These are phyloP conservation scores for Scenedesmus sp. DNA, from an alignment of 163 green algal species.

Conservation along the genomic window DNA sequence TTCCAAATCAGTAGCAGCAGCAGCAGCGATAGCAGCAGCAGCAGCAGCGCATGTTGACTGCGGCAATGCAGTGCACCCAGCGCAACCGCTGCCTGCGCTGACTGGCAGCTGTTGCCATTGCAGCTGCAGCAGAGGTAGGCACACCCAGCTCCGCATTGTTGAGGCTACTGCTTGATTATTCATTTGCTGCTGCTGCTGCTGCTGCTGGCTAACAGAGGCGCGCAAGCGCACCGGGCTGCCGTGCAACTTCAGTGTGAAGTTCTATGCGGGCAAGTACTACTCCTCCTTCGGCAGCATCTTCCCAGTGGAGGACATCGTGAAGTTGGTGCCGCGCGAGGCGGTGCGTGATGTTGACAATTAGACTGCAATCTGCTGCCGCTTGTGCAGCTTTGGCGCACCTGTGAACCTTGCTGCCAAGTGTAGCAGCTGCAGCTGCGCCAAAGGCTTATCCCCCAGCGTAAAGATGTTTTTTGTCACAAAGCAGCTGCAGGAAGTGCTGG, in stretches of 20 bases:
- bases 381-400: no score
- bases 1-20: not conserved
- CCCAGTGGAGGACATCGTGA: constrained; percentile 89
- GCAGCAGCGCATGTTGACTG: not conserved
- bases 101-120: not conserved
- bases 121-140: not conserved
- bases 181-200: not conserved
- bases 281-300: constrained; percentile 90
- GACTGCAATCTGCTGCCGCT: no score
- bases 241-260: constrained; percentile 82
- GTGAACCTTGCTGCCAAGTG: no score
- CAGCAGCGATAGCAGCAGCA: not conserved
- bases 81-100: not conserved
- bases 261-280: constrained; percentile 78
- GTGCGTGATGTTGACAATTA: not conserved
- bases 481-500: no score
- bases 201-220: constrained; percentile 34
- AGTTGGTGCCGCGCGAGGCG: constrained; percentile 82
- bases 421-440: no score
- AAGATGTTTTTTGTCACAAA: no score
- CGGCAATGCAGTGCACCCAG: not conserved
- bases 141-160: not conserved
- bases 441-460: no score
- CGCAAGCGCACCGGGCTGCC: constrained; percentile 56
- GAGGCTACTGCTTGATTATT: not conserved